Evolutionary conservation across 2,329 filamentous ascomycete genomes (phyloP).

Genomic region (Cladophialophora yegresii): DNA sequence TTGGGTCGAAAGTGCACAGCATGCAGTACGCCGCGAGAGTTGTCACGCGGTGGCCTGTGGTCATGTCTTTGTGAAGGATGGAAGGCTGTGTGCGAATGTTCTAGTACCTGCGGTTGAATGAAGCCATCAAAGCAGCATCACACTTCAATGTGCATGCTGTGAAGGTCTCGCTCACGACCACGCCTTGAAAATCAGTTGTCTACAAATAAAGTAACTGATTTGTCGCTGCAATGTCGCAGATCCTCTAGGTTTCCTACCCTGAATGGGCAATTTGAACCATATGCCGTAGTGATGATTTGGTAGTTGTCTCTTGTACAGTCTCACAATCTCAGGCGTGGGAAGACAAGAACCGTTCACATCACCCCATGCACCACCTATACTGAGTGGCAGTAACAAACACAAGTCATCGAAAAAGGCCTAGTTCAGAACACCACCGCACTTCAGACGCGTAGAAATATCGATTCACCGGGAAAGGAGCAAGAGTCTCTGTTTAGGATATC

Average conservation of each 20-base stretch:
- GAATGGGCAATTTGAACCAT: too few relatives aligned
- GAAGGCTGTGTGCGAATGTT: neutral
- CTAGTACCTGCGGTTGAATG: neutral
- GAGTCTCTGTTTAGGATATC: constrained; percentile 1
- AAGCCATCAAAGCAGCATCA: neutral
- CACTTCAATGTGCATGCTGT: neutral
- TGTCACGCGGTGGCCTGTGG: neutral
- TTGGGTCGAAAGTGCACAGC: neutral
- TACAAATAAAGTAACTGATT: too few relatives aligned
- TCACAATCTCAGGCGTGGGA: neutral
- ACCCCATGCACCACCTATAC: neutral
- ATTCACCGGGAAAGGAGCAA: neutral
- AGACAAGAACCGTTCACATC: neutral
- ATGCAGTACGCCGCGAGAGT: too few relatives aligned
- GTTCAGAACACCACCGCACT: rapidly evolving
- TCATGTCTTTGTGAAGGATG: neutral
- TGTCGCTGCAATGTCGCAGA: neutral
- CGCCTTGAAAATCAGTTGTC: rapidly evolving
- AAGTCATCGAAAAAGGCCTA: neutral
- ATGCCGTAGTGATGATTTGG: neutral
- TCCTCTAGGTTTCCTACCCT: neutral
- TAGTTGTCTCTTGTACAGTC: neutral
- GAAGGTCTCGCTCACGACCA: neutral
- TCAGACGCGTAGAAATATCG: neutral
- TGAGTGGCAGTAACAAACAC: neutral